A percentile compares a stretch with the other conserved stretches of the same genome.
These are phyloP conservation scores for Glarea lozoyensis DNA, from an alignment of 495 filamentous ascomycete species.

Conservation along the genomic window DNA sequence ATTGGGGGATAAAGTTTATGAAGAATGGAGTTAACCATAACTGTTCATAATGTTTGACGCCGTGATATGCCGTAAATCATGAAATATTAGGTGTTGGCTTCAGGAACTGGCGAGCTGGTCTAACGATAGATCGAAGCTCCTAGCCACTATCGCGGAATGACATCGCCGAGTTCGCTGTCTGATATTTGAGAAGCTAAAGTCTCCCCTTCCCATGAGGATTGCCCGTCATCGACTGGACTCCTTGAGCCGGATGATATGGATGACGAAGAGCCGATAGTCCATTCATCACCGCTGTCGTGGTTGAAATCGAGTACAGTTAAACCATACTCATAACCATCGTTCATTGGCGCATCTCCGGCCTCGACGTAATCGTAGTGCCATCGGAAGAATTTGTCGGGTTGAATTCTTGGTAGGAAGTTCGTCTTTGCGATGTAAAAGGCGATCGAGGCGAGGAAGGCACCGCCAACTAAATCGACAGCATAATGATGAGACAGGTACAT, in stretches of 20 bases:
- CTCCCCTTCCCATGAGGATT: constrained; percentile 20
- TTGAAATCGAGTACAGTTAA: constrained; percentile 18
- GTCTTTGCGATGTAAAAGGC: constrained; percentile 72
- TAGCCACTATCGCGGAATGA: constrained; percentile 18
- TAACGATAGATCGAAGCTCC: no score
- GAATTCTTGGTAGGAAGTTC: constrained; percentile 71
- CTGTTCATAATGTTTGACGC: constrained; percentile 23
- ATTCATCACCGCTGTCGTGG: constrained; percentile 30
- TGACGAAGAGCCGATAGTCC: constrained; percentile 33
- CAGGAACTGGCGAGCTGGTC: no score
- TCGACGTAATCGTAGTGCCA: constrained; percentile 97
- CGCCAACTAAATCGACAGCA: constrained; percentile 83
- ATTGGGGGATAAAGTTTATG: background rate
- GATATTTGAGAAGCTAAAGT: constrained; percentile 21
- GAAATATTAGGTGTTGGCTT: no score
- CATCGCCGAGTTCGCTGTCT: constrained; percentile 18
- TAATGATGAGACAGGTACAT: constrained; percentile 98
- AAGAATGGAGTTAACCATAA: constrained; percentile 9
- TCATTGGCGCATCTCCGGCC: constrained; percentile 44
- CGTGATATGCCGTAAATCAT: constrained; percentile 20
- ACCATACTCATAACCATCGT: constrained; percentile 18
- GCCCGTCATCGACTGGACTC: constrained; percentile 27
- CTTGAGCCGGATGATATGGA: constrained; percentile 34
- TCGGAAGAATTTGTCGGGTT: constrained; percentile 73
- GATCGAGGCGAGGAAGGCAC: constrained; percentile 69